Evolutionary conservation across 1,139 yeast species (phyloP).

Genomic region (Torulaspora pretoriensis): DNA sequence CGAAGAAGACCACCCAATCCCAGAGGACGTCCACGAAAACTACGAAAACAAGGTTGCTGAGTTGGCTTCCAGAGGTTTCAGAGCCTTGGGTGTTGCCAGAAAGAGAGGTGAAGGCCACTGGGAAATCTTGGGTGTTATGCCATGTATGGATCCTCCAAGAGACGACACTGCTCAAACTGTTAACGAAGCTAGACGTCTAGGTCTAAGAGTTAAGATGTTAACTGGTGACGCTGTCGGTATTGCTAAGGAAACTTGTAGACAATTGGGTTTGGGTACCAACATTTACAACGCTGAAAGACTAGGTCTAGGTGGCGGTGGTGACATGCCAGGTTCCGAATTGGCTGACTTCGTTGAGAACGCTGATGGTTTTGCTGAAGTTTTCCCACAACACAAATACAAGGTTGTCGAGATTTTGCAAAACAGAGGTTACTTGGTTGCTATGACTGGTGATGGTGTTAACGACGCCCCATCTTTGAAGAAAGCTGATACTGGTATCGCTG

Average conservation of each 20-base stretch:
- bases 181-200: conserved; percentile 85
- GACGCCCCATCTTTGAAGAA: conserved; percentile 95
- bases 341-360: conserved; percentile 95
- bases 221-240: conserved; percentile 99
- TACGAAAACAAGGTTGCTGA: conserved; percentile 96
- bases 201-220: conserved; percentile 95
- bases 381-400: conserved; percentile 94
- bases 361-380: conserved; percentile 96
- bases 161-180: conserved; percentile 97
- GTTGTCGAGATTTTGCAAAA: conserved; percentile 82
- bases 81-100: conserved; percentile 98
- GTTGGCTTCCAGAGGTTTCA: conserved; percentile 97
- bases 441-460: conserved; percentile 98
- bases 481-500: conserved; percentile 97
- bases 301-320: conserved; percentile 95
- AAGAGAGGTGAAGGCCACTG: conserved; percentile 99
- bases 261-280: conserved; percentile 95
- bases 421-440: conserved; percentile 91
- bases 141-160: conserved; percentile 99
- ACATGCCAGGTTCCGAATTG: conserved; percentile 93
- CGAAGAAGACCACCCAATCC: conserved; percentile 94
- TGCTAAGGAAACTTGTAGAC: conserved; percentile 98
- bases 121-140: conserved; percentile 97
- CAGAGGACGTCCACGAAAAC: conserved; percentile 91
- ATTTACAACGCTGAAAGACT: conserved; percentile 95